Evolutionary conservation across 2,329 filamentous ascomycete species (phyloP).

Genomic region (Monosporascus sp.): DNA sequence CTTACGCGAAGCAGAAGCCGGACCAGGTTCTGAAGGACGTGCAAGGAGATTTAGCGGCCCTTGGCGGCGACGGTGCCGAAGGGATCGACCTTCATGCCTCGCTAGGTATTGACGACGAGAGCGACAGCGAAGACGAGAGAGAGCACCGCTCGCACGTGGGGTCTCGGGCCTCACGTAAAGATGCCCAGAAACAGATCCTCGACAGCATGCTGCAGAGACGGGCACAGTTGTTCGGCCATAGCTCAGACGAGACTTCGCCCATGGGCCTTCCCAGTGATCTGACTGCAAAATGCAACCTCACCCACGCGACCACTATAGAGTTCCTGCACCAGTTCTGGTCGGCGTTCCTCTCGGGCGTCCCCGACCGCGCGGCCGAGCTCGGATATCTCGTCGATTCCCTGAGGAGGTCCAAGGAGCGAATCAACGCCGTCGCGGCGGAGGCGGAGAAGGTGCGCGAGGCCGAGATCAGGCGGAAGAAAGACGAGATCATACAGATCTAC

Average conservation of each 20-base stretch:
- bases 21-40: constrained; percentile 61
- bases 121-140: constrained; percentile 61
- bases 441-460: constrained; percentile 70
- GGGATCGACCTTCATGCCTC: constrained; percentile 57
- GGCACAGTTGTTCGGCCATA: constrained; percentile 50
- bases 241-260: constrained; percentile 41
- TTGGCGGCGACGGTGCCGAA: constrained; percentile 42
- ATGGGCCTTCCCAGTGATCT: constrained; percentile 55
- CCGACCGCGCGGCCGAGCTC: constrained; percentile 74
- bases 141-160: constrained; percentile 56
- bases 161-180: constrained; percentile 59
- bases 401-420: constrained; percentile 68
- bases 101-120: constrained; percentile 66
- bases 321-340: constrained; percentile 98
- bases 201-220: constrained; percentile 59
- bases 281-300: constrained; percentile 56
- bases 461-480: constrained; percentile 61
- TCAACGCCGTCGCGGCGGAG: constrained; percentile 72
- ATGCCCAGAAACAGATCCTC: constrained; percentile 62
- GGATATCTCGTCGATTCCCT: constrained; percentile 79
- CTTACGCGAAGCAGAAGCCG: constrained; percentile 67
- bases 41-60: constrained; percentile 53
- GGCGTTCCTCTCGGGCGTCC: constrained; percentile 82
- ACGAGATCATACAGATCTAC: constrained; percentile 65
- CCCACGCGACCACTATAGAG: constrained; percentile 88